Base-by-base conservation (phyloP, 202 grass and related monocot genomes). In the Setaria italica region DNA sequence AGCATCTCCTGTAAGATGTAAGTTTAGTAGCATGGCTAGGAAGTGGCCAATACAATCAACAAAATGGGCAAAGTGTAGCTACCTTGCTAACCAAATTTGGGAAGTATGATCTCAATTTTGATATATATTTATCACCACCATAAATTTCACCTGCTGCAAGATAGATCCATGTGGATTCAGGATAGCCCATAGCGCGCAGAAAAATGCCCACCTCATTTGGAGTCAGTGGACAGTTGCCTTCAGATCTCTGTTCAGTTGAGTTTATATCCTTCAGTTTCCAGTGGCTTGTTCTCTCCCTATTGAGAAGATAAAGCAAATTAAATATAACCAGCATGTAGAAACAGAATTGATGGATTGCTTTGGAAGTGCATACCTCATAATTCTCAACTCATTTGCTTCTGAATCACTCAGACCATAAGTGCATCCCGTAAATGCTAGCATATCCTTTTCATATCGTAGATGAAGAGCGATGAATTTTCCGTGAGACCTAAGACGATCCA, bases 261-360 rank as follows among this genome's bases (percentile, higher is more conserved):
- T 96, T 94, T 82, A 99, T 96, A 72, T 91, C 90, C 82, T 99
- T 96, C 88, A 94, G n/a, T 87, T 94, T 99, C 97, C 97, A 99
- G 73, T 96, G 97, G 80, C 83, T 96, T 88, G 93, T 99, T 84
- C 79, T 92, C 82, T 94, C 84, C 82, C 97, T 99, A 70, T 67
- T 78, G 16, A 72, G 32, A 90, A 47, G 78, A 72, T 37, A 82
- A 84, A 43, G 51, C 17, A 84, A 80, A 41, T 76, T 69, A 79
- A 79, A 85, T 82, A 82, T 17, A 63, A 83, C 43, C 35, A 67
- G 37, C 56, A 67, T 45, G 17, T 21, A 72, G 20, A 76, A 65
- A 68, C 60, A 84, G 42, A 87, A 66, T 21, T 72, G 7, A 73
- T 20, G 30, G 19, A 62, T 80, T 84, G 17, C 2, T 8, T 62